Base-by-base conservation (phyloP, 2,329 filamentous ascomycete species). In the Aspergillus piperis region DNA sequence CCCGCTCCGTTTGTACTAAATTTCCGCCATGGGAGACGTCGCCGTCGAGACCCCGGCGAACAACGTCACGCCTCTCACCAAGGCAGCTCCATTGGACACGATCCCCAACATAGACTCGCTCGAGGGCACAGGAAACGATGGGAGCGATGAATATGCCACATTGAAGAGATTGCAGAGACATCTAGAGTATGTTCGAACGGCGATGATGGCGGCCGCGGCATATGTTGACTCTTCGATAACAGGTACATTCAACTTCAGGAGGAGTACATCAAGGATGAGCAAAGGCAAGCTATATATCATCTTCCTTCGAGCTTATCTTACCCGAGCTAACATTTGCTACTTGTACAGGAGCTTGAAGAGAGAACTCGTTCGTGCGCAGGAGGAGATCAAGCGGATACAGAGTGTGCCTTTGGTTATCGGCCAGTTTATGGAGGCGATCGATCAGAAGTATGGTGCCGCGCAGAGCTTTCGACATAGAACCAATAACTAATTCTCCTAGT, bases 191-290 rank as follows among this genome's bases (percentile, higher is more conserved):
- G 87, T 58, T 54, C 23, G 7, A 39, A 36, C 53, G 13, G 27
- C 19, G 51, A 63, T 30, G 23, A 54, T 21, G n/a, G 23, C 7
- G 27, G 19, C 23, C 53, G 44, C 38, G 47, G 27, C 44, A 36
- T 36, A 51, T 54, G 64, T 64, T 73, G 61, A 72, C 63, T 48
- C 54, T 41, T 57, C 47, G 41, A 62, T 64, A 59, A 66, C 70
- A 92, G 89, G 77, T 91, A 96, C 78, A 96, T 98, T 76, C 92
- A 97, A 80, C 85, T 99, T 70, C 95, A 99, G 81, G 95, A 99
- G 80, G 95, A 99, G 78, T 99, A 99, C 80, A 99, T 99, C 87
- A 99, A 99, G 83, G 95, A 99, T 87, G 95, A 99, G 84, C 95
- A 99, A 82, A 89, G 91, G 90, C 90, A 79, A 58, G 75, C 42